Evolutionary conservation across 2,329 filamentous ascomycete genomes (phyloP).

Genomic region (Sporothrix sp.): DNA sequence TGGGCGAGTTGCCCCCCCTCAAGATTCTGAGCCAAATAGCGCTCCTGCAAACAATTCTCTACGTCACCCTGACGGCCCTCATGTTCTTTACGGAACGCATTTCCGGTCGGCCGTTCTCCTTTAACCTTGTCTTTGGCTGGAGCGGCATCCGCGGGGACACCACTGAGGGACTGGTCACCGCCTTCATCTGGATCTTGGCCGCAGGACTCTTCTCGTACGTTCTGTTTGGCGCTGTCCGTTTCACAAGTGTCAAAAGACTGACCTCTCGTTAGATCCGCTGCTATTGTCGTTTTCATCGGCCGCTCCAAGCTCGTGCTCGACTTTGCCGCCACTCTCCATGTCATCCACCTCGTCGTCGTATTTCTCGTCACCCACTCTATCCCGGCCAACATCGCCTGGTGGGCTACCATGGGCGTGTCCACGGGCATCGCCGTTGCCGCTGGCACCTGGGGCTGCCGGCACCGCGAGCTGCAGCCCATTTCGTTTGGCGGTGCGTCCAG

Average conservation of each 20-base stretch:
- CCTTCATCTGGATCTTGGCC: slow-evolving; percentile 47
- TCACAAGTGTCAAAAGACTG: no score
- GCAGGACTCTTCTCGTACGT: slow-evolving; percentile 35
- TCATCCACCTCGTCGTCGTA: slow-evolving; percentile 31
- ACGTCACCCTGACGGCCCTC: slow-evolving; percentile 40
- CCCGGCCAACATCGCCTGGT: slow-evolving; percentile 78
- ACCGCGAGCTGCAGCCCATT: slow-evolving; percentile 81
- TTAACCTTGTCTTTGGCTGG: slow-evolving; percentile 50
- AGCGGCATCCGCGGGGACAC: slow-evolving; percentile 49
- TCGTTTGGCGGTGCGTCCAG: slow-evolving; percentile 58
- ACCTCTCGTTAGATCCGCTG: slow-evolving; percentile 58
- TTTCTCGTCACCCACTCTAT: slow-evolving; percentile 68
- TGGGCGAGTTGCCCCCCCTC: slow-evolving; percentile 51
- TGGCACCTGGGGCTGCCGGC: slow-evolving; percentile 85
- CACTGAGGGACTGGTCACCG: slow-evolving; percentile 51
- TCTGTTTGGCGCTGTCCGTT: no score
- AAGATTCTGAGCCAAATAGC: slow-evolving; percentile 51
- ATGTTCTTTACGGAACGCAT: slow-evolving; percentile 51
- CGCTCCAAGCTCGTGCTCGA: slow-evolving; percentile 92
- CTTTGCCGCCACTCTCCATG: slow-evolving; percentile 71
- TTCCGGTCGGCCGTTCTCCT: slow-evolving; percentile 43
- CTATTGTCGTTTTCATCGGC: slow-evolving; percentile 72
- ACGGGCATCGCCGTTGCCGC: slow-evolving; percentile 43
- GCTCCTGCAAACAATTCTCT: slow-evolving; percentile 47
- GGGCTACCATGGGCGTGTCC: slow-evolving; percentile 49